Evolutionary conservation across 805 yeast genomes (phyloP).

Genomic region (Helenozyma rhizophorensis): DNA sequence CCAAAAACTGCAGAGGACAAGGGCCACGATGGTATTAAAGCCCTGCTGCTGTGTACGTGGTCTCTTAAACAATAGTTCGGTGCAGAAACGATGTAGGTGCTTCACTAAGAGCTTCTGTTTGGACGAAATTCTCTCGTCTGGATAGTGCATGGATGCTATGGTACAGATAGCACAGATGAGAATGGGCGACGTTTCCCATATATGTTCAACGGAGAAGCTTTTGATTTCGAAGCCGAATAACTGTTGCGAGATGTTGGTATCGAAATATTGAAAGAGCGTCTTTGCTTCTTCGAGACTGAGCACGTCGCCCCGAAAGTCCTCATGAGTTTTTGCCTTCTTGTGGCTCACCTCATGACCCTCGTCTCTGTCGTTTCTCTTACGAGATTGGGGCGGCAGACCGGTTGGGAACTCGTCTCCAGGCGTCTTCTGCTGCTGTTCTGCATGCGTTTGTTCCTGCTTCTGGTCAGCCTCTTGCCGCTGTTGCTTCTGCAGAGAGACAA

Average conservation of each 20-base stretch:
- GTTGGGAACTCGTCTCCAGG: too few relatives aligned
- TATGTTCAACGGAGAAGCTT: conserved; percentile 41
- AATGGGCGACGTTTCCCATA: conserved; percentile 56
- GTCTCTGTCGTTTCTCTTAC: conserved; percentile 21
- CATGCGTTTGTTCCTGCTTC: too few relatives aligned
- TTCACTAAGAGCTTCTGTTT: conserved; percentile 25
- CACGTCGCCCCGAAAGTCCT: conserved; percentile 38
- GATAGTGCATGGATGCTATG: conserved; percentile 60
- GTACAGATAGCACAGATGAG: conserved; percentile 57
- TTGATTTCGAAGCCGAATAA: conserved; percentile 62
- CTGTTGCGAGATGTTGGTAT: conserved; percentile 55
- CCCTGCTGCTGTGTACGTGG: conserved; percentile 45
- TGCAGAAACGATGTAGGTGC: conserved; percentile 32
- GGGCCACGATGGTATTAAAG: conserved; percentile 57
- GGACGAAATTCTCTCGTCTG: conserved; percentile 26
- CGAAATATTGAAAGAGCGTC: conserved; percentile 50
- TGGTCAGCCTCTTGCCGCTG: too few relatives aligned
- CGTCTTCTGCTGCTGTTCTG: too few relatives aligned
- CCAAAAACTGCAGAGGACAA: conserved; percentile 68
- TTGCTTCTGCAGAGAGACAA: neutral
- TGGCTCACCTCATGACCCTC: conserved; percentile 31
- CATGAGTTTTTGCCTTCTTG: conserved; percentile 42
- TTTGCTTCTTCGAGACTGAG: conserved; percentile 38
- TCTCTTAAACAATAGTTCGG: conserved; percentile 29
- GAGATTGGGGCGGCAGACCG: neutral